Evolutionary conservation across 2,329 filamentous ascomycete genomes (phyloP).

Genomic region (Zymoseptoria brevis): DNA sequence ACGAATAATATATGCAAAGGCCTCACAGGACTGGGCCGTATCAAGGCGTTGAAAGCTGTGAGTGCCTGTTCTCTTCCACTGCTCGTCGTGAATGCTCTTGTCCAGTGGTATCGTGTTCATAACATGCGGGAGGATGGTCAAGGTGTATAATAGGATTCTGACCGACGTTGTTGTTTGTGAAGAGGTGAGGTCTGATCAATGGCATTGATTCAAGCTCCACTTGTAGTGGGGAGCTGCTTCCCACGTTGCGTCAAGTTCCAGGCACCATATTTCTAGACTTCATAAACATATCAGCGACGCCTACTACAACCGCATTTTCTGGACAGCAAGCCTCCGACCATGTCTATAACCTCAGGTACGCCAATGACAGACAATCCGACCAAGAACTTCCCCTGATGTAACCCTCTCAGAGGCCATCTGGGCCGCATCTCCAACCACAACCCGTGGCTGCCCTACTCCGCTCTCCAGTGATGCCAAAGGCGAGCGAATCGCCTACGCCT

Average conservation of each 20-base stretch:
- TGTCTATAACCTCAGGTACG: conserved; percentile 16
- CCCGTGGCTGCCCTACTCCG: conserved; percentile 78
- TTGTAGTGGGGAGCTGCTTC: not conserved
- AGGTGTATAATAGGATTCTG: not conserved
- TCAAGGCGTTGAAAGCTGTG: not conserved
- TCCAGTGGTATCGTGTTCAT: not conserved
- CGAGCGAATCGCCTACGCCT: conserved; percentile 86
- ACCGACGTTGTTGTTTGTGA: not conserved
- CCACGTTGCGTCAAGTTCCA: not conserved
- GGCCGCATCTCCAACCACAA: conserved; percentile 75
- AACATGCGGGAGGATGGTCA: not conserved
- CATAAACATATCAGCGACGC: not conserved
- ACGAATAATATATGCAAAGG: not conserved
- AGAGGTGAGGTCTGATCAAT: not conserved
- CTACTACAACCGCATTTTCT: not conserved
- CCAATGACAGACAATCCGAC: no score
- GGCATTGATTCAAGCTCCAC: not conserved
- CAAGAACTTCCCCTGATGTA: not conserved
- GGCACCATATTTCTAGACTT: not conserved
- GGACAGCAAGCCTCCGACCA: conserved; percentile 4
- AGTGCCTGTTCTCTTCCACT: not conserved
- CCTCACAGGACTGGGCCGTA: not conserved
- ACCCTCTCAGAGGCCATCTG: conserved; percentile 59
- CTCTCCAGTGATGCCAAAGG: conserved; percentile 84
- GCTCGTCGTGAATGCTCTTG: not conserved